A percentile compares a stretch with the other conserved stretches of the same genome.
Evolutionary conservation across 257 asterid species (phyloP).

Genomic region (Solanum pimpinellifolium): DNA sequence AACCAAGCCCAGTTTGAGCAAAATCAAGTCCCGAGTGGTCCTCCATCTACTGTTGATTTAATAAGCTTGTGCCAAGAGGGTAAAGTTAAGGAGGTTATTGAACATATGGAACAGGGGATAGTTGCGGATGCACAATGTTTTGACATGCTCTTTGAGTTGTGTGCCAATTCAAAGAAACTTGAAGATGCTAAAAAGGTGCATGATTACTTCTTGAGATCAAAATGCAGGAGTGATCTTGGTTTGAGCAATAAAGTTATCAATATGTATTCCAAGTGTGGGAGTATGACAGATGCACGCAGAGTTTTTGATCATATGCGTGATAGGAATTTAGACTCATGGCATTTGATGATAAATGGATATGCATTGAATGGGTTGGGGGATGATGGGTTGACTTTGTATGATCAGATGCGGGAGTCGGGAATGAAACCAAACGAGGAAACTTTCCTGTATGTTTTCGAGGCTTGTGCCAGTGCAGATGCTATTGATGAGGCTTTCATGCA

Average conservation of each 20-base stretch:
- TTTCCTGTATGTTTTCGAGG: slow-evolving; percentile 73
- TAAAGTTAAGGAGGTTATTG: slow-evolving; percentile 73
- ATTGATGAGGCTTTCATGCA: slow-evolving; percentile 79
- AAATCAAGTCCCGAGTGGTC: slow-evolving; percentile 16
- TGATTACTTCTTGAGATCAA: slow-evolving; percentile 74
- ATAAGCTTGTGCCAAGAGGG: slow-evolving; percentile 57
- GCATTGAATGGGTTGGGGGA: slow-evolving; percentile 78
- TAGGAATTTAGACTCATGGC: slow-evolving; percentile 84
- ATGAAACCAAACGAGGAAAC: slow-evolving; percentile 51
- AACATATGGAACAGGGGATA: slow-evolving; percentile 65
- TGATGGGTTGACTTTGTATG: slow-evolving; percentile 78
- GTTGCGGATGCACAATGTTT: slow-evolving; percentile 59
- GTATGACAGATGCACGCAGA: slow-evolving; percentile 80
- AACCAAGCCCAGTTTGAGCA: slow-evolving; percentile 17
- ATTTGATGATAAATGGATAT: slow-evolving; percentile 73
- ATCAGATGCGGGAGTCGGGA: slow-evolving; percentile 64
- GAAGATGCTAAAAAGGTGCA: slow-evolving; percentile 91
- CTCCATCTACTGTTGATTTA: slow-evolving; percentile 27
- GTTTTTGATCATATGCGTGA: slow-evolving; percentile 94
- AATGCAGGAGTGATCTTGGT: slow-evolving; percentile 48
- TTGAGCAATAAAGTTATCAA: slow-evolving; percentile 65
- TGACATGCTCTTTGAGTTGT: slow-evolving; percentile 48
- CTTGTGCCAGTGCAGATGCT: slow-evolving; percentile 94
- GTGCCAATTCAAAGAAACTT: slow-evolving; percentile 59
- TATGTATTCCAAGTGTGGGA: slow-evolving; percentile 76